Base-by-base conservation (phyloP, 352 stramenopile species). In the Thraustochytrium sp. region DNA sequence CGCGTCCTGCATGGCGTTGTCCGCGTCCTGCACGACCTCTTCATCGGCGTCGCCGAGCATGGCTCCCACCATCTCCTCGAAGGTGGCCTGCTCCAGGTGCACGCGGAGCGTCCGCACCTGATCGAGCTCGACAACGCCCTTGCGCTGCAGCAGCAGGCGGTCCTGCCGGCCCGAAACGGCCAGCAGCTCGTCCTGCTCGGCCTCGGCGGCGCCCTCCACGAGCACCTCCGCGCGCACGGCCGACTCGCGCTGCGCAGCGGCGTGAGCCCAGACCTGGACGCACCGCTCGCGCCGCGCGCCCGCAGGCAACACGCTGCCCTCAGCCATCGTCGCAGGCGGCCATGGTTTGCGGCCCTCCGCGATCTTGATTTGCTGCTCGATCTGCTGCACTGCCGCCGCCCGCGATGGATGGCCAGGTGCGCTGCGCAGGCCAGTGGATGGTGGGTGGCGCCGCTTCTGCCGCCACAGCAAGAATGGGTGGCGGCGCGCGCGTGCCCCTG, bases 261-360 rank as follows among this genome's bases (percentile, higher is more conserved):
- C 73, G 73, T 72, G 48, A n/a, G 56, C 48, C 73, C 56, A 51
- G 59, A 72, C 23, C 59, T 72, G 59, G 26, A 44, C 3, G 13
- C 26, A 21, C 16, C 59, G 59, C 40, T 72, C 59, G 34, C 53
- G 36, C 37, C 31, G 53, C 53, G 48, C 31, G 38, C 4, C 49
- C 21, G 46, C 11, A 9, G 56, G 31, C 48, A 46, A 11, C 26
- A 72, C 59, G 36, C 26, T 29, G 73, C 55, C 53, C 9, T 36
- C 9, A 13, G 34, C 21, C 37, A 31, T 11, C 13, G 9, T 18
- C 64, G 42, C 64, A 42, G 44, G 31, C 3, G 21, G 9, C 29
- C 48, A 26, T 16, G 44, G 4, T 31, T 26, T 29, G 64, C n/a
- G 9, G 21, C 4, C 37, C 18, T 3, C 5, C n/a, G 48, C 48